Percentiles rank a stretch among this genome's conserved stretches.
phyloP scores from a whole-genome alignment of 495 filamentous ascomycete genomes.

The Xylaria palmicola region DNA sequence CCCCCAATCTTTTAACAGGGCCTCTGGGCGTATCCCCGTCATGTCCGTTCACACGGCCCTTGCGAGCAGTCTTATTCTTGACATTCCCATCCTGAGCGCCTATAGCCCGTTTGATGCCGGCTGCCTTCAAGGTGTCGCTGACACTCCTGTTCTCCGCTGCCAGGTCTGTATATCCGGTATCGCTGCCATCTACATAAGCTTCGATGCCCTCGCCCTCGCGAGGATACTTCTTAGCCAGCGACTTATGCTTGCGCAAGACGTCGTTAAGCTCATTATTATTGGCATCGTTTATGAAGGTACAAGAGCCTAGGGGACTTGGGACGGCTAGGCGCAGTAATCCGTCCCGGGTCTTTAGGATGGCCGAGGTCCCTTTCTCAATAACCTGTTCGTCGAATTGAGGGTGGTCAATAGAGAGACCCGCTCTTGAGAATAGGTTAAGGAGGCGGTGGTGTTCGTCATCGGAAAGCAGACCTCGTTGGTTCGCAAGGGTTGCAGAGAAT shows the following conservation, averaged over 20 bases:
- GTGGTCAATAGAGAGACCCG: conserved; percentile 63
- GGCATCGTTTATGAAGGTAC: conserved; percentile 60
- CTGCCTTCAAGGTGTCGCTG: not conserved
- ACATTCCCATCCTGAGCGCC: not conserved
- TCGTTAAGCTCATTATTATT: conserved; percentile 46
- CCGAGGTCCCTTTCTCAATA: conserved; percentile 57
- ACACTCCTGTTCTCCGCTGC: conserved; percentile 19
- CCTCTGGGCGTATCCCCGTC: not conserved
- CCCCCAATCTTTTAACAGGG: conserved; percentile 1
- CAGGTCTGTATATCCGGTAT: conserved; percentile 47
- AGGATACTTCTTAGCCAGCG: conserved; percentile 52
- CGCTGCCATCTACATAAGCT: conserved; percentile 60
- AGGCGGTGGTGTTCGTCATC: conserved; percentile 54
- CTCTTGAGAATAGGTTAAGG: conserved; percentile 58
- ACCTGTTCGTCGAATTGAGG: conserved; percentile 57
- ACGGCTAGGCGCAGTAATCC: conserved; percentile 59
- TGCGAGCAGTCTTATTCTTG: not conserved
- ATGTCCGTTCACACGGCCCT: conserved; percentile 12
- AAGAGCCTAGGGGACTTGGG: conserved; percentile 54
- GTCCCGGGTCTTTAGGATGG: conserved; percentile 64
- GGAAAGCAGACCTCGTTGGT: conserved; percentile 49
- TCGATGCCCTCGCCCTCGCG: conserved; percentile 58
- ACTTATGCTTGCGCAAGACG: conserved; percentile 55
- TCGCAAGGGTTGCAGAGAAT: conserved; percentile 61
- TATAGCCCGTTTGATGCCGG: not conserved